Conservation (phyloP, 2,329 filamentous ascomycete species). For the Pseudomassariella vexata region DNA sequence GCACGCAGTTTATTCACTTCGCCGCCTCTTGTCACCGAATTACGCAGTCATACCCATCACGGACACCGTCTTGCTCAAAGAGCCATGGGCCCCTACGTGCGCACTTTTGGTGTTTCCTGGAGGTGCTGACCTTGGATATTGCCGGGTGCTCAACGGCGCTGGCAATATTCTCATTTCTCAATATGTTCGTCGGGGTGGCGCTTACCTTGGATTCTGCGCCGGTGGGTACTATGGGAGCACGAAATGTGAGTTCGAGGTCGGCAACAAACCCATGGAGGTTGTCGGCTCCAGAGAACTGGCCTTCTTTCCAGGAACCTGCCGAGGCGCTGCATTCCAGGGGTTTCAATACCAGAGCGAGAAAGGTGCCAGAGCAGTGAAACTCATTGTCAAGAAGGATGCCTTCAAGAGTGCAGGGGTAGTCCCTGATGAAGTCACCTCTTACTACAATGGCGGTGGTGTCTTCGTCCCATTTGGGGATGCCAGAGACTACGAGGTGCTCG, state of each 20-base stretch:
- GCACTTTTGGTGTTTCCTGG: slow-evolving; percentile 88
- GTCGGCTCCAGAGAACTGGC: slow-evolving; percentile 76
- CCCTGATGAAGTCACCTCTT: slow-evolving; percentile 62
- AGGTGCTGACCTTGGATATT: slow-evolving; percentile 90
- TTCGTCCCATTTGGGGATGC: slow-evolving; percentile 70
- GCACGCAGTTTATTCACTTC: slow-evolving; percentile 82
- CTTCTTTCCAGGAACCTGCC: slow-evolving; percentile 83
- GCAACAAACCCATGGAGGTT: slow-evolving; percentile 75
- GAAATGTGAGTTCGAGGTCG: slow-evolving; percentile 87
- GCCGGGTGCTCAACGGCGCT: slow-evolving; percentile 76
- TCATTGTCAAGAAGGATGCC: slow-evolving; percentile 57
- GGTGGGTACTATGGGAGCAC: slow-evolving; percentile 85
- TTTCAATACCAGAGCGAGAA: slow-evolving; percentile 87
- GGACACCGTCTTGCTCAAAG: slow-evolving; percentile 73
- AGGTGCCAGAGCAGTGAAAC: slow-evolving; percentile 66
- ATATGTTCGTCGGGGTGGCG: slow-evolving; percentile 79
- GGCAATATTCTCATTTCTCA: slow-evolving; percentile 81
- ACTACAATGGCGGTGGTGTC: slow-evolving; percentile 92
- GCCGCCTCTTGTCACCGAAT: slow-evolving; percentile 77
- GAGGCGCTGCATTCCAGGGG: slow-evolving; percentile 80
- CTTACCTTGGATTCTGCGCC: slow-evolving; percentile 87
- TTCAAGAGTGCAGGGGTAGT: slow-evolving; percentile 45
- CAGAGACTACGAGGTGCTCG: slow-evolving; percentile 76
- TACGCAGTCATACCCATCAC: slow-evolving; percentile 89
- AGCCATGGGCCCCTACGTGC: slow-evolving; percentile 85